A percentile compares a stretch with the other conserved stretches of the same genome.
phyloP scores from a whole-genome alignment of 2,329 filamentous ascomycete species.

The Gliomastix tumulicola region DNA sequence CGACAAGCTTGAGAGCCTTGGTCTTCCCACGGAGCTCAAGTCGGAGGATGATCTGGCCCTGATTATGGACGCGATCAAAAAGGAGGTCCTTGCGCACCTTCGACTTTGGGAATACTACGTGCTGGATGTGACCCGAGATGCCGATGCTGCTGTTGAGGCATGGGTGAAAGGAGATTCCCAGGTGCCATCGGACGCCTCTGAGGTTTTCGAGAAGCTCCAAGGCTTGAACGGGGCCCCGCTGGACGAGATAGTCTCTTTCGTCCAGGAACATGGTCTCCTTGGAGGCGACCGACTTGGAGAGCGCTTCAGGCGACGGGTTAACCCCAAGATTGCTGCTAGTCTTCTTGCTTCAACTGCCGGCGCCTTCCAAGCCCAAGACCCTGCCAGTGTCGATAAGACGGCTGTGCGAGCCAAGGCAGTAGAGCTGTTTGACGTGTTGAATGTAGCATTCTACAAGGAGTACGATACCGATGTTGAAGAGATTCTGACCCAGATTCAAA shows the following conservation, averaged over 20 bases:
- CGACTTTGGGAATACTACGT: slow-evolving; percentile 93
- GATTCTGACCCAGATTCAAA: slow-evolving; percentile 86
- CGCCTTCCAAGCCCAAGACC: slow-evolving; percentile 46
- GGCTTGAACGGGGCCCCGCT: slow-evolving; percentile 31
- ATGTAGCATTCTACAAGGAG: slow-evolving; percentile 84
- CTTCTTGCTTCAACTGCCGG: slow-evolving; percentile 39
- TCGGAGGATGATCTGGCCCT: slow-evolving; percentile 64
- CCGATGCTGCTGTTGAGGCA: slow-evolving; percentile 59
- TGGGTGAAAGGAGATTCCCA: slow-evolving; percentile 60
- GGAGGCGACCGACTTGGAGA: slow-evolving; percentile 72
- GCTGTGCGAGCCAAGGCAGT: slow-evolving; percentile 48
- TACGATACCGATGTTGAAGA: slow-evolving; percentile 79
- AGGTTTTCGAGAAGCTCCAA: slow-evolving; percentile 28
- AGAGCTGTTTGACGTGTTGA: slow-evolving; percentile 72
- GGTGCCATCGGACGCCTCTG: slow-evolving; percentile 37
- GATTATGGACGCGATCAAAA: slow-evolving; percentile 81
- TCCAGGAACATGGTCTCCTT: slow-evolving; percentile 62
- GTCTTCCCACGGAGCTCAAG: slow-evolving; percentile 68
- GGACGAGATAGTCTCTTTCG: slow-evolving; percentile 51
- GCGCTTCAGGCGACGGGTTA: slow-evolving; percentile 65
- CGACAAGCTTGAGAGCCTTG: slow-evolving; percentile 60
- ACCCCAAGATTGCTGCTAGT: slow-evolving; percentile 63
- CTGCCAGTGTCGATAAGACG: slow-evolving; percentile 36
- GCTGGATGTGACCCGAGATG: slow-evolving; percentile 68
- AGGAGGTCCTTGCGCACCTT: slow-evolving; percentile 68